Conservation (phyloP, 257 asterid genomes). For the Gentiana dahurica region DNA sequence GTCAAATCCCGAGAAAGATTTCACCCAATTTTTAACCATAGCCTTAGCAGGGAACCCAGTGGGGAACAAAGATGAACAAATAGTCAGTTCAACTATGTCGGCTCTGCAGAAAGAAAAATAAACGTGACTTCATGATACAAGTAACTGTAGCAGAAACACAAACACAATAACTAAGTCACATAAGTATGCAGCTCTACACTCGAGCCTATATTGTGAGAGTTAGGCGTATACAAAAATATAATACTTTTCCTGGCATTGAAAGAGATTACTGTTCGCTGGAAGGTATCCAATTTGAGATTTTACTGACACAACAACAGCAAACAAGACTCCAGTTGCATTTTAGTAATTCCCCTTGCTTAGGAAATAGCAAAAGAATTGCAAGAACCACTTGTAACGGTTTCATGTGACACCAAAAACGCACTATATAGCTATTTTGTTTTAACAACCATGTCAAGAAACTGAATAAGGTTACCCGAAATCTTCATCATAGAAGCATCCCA, state of each 20-base stretch:
- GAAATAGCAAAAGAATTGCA: too few relatives aligned
- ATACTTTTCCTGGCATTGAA: too few relatives aligned
- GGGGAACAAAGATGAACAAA: slow-evolving; percentile 68
- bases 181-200: not conserved
- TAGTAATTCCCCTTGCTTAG: too few relatives aligned
- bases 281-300: too few relatives aligned
- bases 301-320: too few relatives aligned
- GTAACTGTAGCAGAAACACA: not conserved
- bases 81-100: slow-evolving; percentile 66
- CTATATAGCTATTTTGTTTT: not conserved
- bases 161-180: not conserved
- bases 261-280: too few relatives aligned
- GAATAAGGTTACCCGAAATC: slow-evolving; percentile 70
- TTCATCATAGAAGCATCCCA: slow-evolving; percentile 94
- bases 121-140: not conserved
- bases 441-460: slow-evolving; percentile 3
- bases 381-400: too few relatives aligned
- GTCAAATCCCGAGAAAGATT: slow-evolving; percentile 69
- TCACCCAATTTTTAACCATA: slow-evolving; percentile 67
- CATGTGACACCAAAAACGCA: too few relatives aligned
- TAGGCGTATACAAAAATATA: too few relatives aligned
- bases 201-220: too few relatives aligned
- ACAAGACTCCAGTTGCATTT: too few relatives aligned
- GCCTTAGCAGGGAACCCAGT: slow-evolving; percentile 57
- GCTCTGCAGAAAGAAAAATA: slow-evolving; percentile 48